A percentile compares a stretch with the other conserved stretches of the same genome.
Evolutionary conservation across 1,284 basidiomycete species (phyloP).

Genomic region (Papiliotrema flavescens): DNA sequence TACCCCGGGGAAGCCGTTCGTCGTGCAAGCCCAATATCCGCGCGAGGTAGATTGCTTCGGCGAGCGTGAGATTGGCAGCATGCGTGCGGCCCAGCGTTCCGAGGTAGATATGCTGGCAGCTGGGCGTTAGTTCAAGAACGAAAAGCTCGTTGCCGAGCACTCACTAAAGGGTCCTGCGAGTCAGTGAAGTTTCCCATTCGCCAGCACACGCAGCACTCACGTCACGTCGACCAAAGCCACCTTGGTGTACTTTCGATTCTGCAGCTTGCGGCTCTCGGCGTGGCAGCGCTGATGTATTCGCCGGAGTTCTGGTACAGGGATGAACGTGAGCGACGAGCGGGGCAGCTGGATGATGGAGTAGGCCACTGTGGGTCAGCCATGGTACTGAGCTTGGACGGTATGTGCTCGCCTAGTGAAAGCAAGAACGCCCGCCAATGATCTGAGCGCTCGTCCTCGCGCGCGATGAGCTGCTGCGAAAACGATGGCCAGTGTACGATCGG

Average conservation of each 20-base stretch:
- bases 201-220: slow-evolving; percentile 1
- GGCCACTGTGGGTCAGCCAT: slow-evolving; percentile 14
- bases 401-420: slow-evolving; percentile 19
- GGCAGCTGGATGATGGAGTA: slow-evolving; percentile 33
- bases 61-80: slow-evolving; percentile 22
- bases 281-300: slow-evolving; percentile 24
- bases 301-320: slow-evolving; percentile 17
- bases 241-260: slow-evolving; percentile 14
- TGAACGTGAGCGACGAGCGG: slow-evolving; percentile 18
- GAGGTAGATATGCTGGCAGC: slow-evolving; percentile 34
- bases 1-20: slow-evolving; percentile 13
- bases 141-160: neutral
- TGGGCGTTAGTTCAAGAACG: slow-evolving; percentile 1
- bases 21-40: slow-evolving; percentile 22
- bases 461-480: slow-evolving; percentile 27
- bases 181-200: neutral
- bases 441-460: slow-evolving; percentile 22
- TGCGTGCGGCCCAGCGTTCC: slow-evolving; percentile 23
- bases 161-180: slow-evolving; percentile 26
- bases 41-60: slow-evolving; percentile 24
- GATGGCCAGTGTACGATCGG: slow-evolving; percentile 34
- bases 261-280: slow-evolving; percentile 14
- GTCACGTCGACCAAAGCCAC: slow-evolving; percentile 13
- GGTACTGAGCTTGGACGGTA: no score
- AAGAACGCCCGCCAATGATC: slow-evolving; percentile 23